Evolutionary conservation across 2,329 filamentous ascomycete species (phyloP).

Genomic region (Cladorrhinum sp.): DNA sequence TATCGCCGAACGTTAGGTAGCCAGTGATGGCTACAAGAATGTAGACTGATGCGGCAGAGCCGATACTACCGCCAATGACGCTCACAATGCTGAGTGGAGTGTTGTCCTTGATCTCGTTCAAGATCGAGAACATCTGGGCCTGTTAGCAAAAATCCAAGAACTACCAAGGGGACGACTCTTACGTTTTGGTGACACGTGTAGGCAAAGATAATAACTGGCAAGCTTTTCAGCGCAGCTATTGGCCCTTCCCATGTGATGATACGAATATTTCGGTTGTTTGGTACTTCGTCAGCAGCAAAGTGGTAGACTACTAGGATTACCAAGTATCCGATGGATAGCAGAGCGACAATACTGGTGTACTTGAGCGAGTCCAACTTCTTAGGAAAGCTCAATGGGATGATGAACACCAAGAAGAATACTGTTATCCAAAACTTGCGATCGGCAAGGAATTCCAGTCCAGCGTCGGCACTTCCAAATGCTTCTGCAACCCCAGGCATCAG

Average conservation of each 20-base stretch:
- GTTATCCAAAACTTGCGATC: conserved; percentile 98
- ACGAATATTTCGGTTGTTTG: conserved; percentile 68
- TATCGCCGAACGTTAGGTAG: conserved; percentile 91
- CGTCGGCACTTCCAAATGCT: conserved; percentile 68
- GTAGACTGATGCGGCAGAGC: conserved; percentile 82
- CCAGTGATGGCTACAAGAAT: conserved; percentile 90
- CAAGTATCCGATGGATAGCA: conserved; percentile 91
- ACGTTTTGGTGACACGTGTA: conserved; percentile 99
- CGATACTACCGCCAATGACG: conserved; percentile 81
- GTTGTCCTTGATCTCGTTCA: conserved; percentile 90
- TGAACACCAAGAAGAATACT: conserved; percentile 94
- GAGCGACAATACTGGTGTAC: conserved; percentile 88
- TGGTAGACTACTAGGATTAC: conserved; percentile 92
- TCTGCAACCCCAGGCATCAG: conserved; percentile 92
- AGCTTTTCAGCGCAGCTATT: conserved; percentile 73
- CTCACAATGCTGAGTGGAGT: conserved; percentile 71
- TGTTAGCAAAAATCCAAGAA: conserved; percentile 29
- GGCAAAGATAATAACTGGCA: conserved; percentile 97
- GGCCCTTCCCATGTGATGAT: conserved; percentile 76
- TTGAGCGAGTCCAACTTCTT: conserved; percentile 91
- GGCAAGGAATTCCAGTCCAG: conserved; percentile 68
- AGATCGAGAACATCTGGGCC: conserved; percentile 89
- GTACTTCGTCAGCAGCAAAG: conserved; percentile 75
- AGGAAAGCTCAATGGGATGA: conserved; percentile 92
- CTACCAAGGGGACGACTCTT: conserved; percentile 31